These are phyloP conservation scores for Piromyces sp. DNA, from an alignment of 192 early-diverging fungal species.

Conservation along the genomic window DNA sequence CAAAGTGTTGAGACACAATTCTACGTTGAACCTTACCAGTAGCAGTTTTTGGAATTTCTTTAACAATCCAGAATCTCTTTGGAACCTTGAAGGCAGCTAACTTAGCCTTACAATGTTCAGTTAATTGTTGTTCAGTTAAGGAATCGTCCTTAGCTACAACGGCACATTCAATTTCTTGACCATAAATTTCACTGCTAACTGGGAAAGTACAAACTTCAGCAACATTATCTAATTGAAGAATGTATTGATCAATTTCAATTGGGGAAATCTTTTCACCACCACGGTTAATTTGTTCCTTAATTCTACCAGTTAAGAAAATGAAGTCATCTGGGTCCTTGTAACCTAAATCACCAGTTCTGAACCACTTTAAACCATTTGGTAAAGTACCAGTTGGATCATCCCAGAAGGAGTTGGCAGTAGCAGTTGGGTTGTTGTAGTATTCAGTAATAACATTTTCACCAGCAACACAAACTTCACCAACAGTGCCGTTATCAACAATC, in stretches of 20 bases:
- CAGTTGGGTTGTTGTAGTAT: conserved; percentile 51
- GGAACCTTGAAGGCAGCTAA: conserved; percentile 56
- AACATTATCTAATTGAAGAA: conserved; percentile 48
- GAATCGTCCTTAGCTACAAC: conserved; percentile 34
- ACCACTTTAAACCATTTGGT: conserved; percentile 21
- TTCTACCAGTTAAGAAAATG: conserved; percentile 60
- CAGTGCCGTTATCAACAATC: conserved; percentile 6
- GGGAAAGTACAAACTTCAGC: conserved; percentile 59
- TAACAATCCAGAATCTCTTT: conserved; percentile 46
- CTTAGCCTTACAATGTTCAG: conserved; percentile 23
- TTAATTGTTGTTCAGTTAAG: conserved; percentile 32
- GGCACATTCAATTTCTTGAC: conserved; percentile 63
- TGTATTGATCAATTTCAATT: conserved; percentile 39
- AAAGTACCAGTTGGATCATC: conserved; percentile 5
- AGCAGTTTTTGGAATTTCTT: conserved; percentile 47
- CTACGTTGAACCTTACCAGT: conserved; percentile 57
- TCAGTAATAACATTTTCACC: conserved; percentile 63
- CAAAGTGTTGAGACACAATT: conserved; percentile 36
- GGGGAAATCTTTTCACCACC: conserved; percentile 87
- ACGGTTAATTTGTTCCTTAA: conserved; percentile 81
- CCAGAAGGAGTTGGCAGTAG: conserved; percentile 39
- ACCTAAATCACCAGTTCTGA: conserved; percentile 71
- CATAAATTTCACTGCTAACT: conserved; percentile 58
- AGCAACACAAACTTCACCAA: conserved; percentile 71
- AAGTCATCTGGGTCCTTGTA: conserved; percentile 61